Evolutionary conservation across 306 rosid genomes (phyloP).

Genomic region (Gynostemma pentaphyllum): DNA sequence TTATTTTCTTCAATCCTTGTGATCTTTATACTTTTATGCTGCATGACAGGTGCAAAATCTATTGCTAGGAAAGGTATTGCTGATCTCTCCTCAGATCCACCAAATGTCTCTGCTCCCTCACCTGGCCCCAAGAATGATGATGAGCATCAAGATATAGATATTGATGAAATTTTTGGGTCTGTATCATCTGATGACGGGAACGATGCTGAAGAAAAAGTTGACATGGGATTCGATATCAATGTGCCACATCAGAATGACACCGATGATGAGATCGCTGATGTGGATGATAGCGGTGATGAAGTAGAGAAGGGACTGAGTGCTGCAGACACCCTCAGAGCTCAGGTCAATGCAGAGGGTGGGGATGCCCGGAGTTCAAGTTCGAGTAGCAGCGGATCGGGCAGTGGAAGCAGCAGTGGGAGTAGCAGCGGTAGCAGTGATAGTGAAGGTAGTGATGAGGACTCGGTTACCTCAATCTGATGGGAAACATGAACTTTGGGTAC

Average conservation of each 20-base stretch:
- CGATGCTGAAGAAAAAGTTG: constrained; percentile 42
- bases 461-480: constrained; percentile 57
- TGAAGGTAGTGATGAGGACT: constrained; percentile 78
- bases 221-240: constrained; percentile 50
- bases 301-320: constrained; percentile 84
- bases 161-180: constrained; percentile 59
- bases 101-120: constrained; percentile 29
- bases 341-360: constrained; percentile 65
- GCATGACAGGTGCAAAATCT: constrained; percentile 44
- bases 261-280: constrained; percentile 83
- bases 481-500: background rate
- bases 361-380: constrained; percentile 52
- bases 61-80: constrained; percentile 25
- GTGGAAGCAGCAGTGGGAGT: constrained; percentile 44
- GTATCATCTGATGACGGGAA: constrained; percentile 48
- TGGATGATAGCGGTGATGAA: constrained; percentile 82
- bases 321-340: constrained; percentile 72
- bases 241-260: constrained; percentile 37
- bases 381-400: constrained; percentile 66
- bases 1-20: background rate
- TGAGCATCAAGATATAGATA: constrained; percentile 61
- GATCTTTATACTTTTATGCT: constrained; percentile 8
- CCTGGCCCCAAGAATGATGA: constrained; percentile 46
- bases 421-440: constrained; percentile 71
- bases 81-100: constrained; percentile 39